Evolutionary conservation across 106 monocot genomes (phyloP), one percentile per base, ranked within the genome.

Genomic region (Amphibolis antarctica): DNA sequence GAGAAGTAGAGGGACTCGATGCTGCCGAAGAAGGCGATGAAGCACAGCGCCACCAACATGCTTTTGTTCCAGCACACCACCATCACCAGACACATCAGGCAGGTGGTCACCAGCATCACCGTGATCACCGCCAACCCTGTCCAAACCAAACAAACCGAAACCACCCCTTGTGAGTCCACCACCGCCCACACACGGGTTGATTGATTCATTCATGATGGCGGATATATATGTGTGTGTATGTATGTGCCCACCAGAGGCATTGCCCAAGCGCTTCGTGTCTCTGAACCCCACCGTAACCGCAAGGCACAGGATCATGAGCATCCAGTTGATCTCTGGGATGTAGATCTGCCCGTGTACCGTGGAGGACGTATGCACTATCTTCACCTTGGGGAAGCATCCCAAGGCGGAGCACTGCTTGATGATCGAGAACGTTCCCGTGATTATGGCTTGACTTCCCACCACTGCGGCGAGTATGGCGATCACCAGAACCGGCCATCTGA

Each of bases 71-170:
- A 99, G 64, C 84, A 84, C 3, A 99, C 69, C 24, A 99, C 85
- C 42, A 99, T 91, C 58, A 91, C 91, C 17, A 99, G 68, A 12
- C 88, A 88, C 98, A 91, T 99, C 65, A 99, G 62, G 56, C 98
- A 99, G 53, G 98, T 99, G 14, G 98, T 99, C 44, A 99, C 98
- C 18, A 99, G 77, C 98, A 99, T 99, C 27, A 99, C 98, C 0
- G 91, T 83, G 47, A 99, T 81, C 46, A 99, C 82, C 22, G 98
- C 88, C 66, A 99, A 81, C 0, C 98, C 88, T 91, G 74, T 57
- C 20, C 49, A 49, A 49, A 49, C 14, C 49, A 49, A 49, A n/a
- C n/a, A n/a, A n/a, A n/a, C n/a, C n/a, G n/a, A n/a, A n/a, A n/a
- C n/a, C n/a, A n/a, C n/a, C n/a, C n/a, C n/a, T n/a, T n/a, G n/a